Base-by-base conservation (phyloP, 148 eudicot species). In the Mesembryanthemum crystallinum region DNA sequence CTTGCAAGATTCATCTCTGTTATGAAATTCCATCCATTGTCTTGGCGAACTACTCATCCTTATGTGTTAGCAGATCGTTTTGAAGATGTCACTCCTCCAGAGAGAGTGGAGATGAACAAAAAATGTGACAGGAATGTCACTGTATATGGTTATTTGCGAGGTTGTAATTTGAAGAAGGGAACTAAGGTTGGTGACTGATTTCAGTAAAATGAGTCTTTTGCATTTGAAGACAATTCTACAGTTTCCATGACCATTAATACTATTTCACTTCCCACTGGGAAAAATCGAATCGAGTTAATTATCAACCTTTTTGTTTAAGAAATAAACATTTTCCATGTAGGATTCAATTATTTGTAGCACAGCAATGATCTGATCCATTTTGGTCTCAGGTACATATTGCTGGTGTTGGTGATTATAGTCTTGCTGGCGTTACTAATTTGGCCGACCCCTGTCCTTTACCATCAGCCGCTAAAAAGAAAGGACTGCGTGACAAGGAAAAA, bases 371-470 rank as follows among this genome's bases (percentile, higher is more conserved):
- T 71, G 30, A 24, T 11, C 61, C 58, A 58, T 62, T 68, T 37
- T 78, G 51, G 55, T 67, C 37, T 60, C 84, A 94, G 98, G 91
- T 89, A 64, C 98, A 95, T 79, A 85, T 95, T 85, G 98, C 98
- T 77, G 98, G 98, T 55, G 98, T 92, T 32, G 98, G 98, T 77
- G 98, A 95, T 82, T 88, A 80, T 75, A 79, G 64, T 83, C 85
- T 90, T 69, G 87, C 90, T 81, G 93, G 90, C 33, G 54, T 90
- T 65, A 89, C 92, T 59, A 85, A 89, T 72, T 77, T 95, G 79
- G 82, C 92, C 67, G 98, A 95, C 81, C 98, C 98, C 45, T 95
- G 98, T 69, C 98, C 98, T 83, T 80, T 95, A 59, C 98, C 98
- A 59, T 92, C 97, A 63, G 96, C 92, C 77, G 97, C 98, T 76